Percentiles rank a stretch among this genome's conserved stretches.
These are phyloP conservation scores for Rhododendron henanense DNA, from an alignment of 148 eudicot genomes.

Conservation along the genomic window DNA sequence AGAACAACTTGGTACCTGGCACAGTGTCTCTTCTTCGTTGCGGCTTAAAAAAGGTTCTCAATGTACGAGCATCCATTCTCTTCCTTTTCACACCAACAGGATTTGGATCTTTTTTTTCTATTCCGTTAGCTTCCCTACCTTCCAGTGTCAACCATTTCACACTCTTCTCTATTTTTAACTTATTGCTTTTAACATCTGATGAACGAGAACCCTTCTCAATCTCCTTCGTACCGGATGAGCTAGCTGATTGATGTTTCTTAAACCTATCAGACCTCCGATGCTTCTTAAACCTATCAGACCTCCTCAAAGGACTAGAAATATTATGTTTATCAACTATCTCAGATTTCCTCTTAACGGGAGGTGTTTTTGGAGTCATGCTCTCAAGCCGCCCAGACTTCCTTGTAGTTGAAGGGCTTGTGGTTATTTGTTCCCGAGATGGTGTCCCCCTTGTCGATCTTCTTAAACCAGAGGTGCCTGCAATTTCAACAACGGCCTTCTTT, in stretches of 20 bases:
- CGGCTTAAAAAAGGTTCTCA: constrained; percentile 30
- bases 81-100: constrained; percentile 33
- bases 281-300: constrained; percentile 43
- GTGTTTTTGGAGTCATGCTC: constrained; percentile 9
- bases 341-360: constrained; percentile 26
- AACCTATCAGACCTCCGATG: constrained; percentile 42
- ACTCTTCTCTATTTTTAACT: constrained; percentile 25
- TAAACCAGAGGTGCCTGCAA: constrained; percentile 21
- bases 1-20: constrained; percentile 15
- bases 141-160: constrained; percentile 23
- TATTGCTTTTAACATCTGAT: constrained; percentile 12
- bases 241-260: constrained; percentile 23
- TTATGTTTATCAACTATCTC: constrained; percentile 14
- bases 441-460: constrained; percentile 48
- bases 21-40: neutral
- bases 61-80: constrained; percentile 30
- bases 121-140: constrained; percentile 18
- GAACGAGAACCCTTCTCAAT: constrained; percentile 22
- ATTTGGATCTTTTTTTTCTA: constrained; percentile 21
- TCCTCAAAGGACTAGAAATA: constrained; percentile 37
- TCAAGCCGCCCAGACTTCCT: constrained; percentile 55
- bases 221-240: constrained; percentile 26
- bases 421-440: constrained; percentile 22
- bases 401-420: constrained; percentile 29
- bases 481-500: constrained; percentile 17